Conservation (phyloP, 2,329 filamentous ascomycete species). For the Dendrostoma leiphaemia region DNA sequence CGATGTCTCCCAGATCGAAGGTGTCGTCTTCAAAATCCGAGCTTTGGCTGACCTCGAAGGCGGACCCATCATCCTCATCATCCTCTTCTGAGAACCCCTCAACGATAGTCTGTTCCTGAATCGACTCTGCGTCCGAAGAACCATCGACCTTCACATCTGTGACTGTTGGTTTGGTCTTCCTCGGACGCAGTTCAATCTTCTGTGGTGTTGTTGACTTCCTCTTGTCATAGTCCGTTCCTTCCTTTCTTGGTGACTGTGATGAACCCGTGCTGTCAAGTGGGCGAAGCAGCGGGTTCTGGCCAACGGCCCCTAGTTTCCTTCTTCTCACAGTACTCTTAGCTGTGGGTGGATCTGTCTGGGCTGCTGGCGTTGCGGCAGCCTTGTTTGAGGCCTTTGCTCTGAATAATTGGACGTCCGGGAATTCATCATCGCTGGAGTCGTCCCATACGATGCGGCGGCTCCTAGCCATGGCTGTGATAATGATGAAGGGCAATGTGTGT, state of each 20-base stretch:
- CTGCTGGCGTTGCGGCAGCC: background rate
- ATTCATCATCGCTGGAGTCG: slow-evolving; percentile 35
- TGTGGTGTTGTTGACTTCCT: background rate
- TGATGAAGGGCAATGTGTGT: background rate
- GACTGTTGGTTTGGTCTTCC: background rate
- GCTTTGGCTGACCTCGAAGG: slow-evolving; percentile 3
- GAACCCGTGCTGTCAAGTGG: background rate
- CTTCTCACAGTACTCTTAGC: slow-evolving; percentile 9
- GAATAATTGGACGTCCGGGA: slow-evolving; percentile 32
- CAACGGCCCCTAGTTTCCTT: slow-evolving; percentile 11
- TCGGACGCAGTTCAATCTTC: slow-evolving; percentile 5
- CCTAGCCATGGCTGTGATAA: slow-evolving; percentile 8
- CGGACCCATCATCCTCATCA: slow-evolving; percentile 8
- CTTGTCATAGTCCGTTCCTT: background rate
- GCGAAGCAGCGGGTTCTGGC: slow-evolving; percentile 8
- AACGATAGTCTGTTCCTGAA: slow-evolving; percentile 16
- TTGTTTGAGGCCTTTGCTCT: background rate
- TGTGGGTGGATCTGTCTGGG: background rate
- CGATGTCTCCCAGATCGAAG: background rate
- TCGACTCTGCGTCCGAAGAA: slow-evolving; percentile 8
- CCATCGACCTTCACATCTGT: background rate
- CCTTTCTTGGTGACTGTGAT: background rate
- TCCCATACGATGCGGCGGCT: slow-evolving; percentile 22
- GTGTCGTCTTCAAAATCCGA: slow-evolving; percentile 6
- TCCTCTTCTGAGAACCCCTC: slow-evolving; percentile 8